A percentile compares a stretch with the other conserved stretches of the same genome.
phyloP scores from a whole-genome alignment of 163 green algal genomes.

The Trebouxia gelatinosa region DNA sequence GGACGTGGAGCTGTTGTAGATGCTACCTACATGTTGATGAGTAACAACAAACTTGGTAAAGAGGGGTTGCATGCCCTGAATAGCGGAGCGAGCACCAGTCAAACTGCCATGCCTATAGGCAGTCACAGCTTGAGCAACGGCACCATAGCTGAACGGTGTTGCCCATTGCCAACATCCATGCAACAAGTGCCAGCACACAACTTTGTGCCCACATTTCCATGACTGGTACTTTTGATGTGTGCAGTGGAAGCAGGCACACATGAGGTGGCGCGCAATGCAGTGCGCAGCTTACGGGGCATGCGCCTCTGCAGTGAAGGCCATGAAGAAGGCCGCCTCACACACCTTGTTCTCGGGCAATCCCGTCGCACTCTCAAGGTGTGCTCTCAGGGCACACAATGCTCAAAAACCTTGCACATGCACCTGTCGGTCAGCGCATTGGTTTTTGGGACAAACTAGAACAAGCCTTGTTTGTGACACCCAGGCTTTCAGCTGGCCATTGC shows the following conservation, averaged over 20 bases:
- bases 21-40: too few relatives aligned
- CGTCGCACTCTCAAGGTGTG: conserved; percentile 67
- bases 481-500: too few relatives aligned
- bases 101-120: too few relatives aligned
- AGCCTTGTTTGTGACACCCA: too few relatives aligned
- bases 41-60: too few relatives aligned
- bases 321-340: conserved; percentile 60
- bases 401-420: neutral
- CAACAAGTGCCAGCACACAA: neutral
- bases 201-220: neutral
- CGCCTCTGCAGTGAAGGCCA: conserved; percentile 52
- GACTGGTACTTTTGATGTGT: neutral
- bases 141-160: neutral
- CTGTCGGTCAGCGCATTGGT: neutral
- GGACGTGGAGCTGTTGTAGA: neutral
- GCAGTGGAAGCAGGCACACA: conserved; percentile 22
- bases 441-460: neutral
- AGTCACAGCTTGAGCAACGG: too few relatives aligned
- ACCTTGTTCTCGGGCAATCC: conserved; percentile 65
- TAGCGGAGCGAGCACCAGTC: neutral
- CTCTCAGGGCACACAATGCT: neutral
- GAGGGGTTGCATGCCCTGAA: neutral
- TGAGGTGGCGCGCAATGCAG: conserved; percentile 42
- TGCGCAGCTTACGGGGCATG: conserved; percentile 44
- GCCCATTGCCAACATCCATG: neutral